A percentile compares a stretch with the other conserved stretches of the same genome.
Evolutionary conservation across 2,329 filamentous ascomycete genomes (phyloP).

Genomic region (Parastagonospora nodorum): DNA sequence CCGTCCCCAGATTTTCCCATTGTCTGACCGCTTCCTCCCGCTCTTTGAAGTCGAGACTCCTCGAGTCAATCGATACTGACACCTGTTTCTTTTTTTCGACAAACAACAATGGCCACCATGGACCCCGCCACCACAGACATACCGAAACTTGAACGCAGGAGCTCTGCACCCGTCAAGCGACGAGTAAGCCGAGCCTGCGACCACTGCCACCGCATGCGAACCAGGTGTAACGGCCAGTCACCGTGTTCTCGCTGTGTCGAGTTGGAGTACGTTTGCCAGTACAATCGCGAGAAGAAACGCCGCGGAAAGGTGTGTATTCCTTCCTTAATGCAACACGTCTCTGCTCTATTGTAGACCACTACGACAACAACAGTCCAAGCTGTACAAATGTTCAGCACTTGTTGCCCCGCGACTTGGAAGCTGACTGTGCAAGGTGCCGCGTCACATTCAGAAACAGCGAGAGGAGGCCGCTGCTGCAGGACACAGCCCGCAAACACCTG

Average conservation of each 20-base stretch:
- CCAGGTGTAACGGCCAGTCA: conserved; percentile 89
- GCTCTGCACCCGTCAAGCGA: conserved; percentile 71
- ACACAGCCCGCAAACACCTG: conserved; percentile 32
- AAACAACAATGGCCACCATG: conserved; percentile 25
- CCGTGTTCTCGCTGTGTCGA: conserved; percentile 86
- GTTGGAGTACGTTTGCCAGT: conserved; percentile 86
- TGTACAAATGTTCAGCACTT: not conserved
- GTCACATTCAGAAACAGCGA: conserved; percentile 46
- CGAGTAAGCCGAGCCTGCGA: conserved; percentile 93
- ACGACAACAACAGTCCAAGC: not conserved
- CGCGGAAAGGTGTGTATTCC: conserved; percentile 81
- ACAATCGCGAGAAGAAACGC: conserved; percentile 90
- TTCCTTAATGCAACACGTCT: conserved; percentile 1
- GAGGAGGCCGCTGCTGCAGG: conserved; percentile 39
- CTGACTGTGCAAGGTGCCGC: conserved; percentile 37
- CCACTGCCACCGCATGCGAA: conserved; percentile 92
- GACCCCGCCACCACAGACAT: conserved; percentile 31
- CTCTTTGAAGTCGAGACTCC: conserved; percentile 5
- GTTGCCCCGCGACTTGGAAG: not conserved
- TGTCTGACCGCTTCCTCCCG: conserved; percentile 25
- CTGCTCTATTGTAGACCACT: not conserved
- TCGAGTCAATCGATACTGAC: not conserved
- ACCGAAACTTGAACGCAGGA: conserved; percentile 39
- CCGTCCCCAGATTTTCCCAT: conserved; percentile 32
- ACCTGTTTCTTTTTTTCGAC: not conserved